Evolutionary conservation across 2,329 filamentous ascomycete genomes (phyloP).

Genomic region (Apiospora sp.): DNA sequence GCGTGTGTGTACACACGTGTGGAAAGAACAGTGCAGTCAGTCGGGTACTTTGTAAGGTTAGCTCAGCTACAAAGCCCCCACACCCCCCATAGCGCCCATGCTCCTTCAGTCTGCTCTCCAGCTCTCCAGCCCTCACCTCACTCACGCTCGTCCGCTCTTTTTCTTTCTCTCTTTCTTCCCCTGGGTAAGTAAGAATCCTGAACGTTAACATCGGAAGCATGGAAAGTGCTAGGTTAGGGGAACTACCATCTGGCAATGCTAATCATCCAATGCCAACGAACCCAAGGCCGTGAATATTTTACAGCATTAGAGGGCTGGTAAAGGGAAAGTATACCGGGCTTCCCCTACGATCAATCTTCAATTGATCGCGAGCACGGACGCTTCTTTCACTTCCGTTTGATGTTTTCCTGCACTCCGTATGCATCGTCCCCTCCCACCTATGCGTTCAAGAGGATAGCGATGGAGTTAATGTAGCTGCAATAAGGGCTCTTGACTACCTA

Average conservation of each 20-base stretch:
- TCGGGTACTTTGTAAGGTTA: slow-evolving; percentile 7
- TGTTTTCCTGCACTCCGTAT: neutral
- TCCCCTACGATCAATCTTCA: neutral
- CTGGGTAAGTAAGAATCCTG: neutral
- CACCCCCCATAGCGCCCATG: slow-evolving; percentile 19
- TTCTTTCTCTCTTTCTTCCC: neutral
- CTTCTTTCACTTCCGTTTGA: slow-evolving; percentile 7
- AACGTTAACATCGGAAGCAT: neutral
- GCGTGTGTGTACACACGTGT: neutral
- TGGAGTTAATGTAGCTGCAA: slow-evolving; percentile 3
- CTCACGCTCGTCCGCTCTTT: neutral
- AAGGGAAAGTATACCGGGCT: slow-evolving; percentile 11
- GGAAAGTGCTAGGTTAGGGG: neutral
- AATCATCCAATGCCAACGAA: neutral
- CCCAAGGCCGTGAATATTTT: neutral
- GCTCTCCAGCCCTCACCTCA: neutral
- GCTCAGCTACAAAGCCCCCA: slow-evolving; percentile 6
- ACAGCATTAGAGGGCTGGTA: neutral
- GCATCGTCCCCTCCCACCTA: neutral
- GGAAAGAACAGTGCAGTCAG: slow-evolving; percentile 8
- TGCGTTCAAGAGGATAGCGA: neutral
- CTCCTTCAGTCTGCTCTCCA: neutral
- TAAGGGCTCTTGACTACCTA: neutral
- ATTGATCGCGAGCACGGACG: neutral
- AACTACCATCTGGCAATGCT: neutral